Evolutionary conservation across 805 yeast species (phyloP).

Genomic region (Nakazawaea laoshanensis): DNA sequence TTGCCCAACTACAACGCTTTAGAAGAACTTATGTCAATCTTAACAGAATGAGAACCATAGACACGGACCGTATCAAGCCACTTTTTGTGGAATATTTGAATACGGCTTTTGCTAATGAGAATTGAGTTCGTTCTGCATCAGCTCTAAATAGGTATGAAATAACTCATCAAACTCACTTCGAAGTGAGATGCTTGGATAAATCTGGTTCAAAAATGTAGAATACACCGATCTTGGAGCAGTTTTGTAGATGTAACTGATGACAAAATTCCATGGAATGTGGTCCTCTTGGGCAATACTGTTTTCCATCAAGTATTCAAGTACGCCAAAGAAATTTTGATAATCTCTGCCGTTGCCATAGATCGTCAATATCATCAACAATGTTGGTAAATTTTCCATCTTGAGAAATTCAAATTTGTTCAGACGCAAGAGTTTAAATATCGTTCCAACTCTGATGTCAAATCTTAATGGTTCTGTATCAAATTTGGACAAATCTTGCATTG

Average conservation of each 20-base stretch:
- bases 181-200: slow-evolving; percentile 6
- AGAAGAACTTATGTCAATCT: slow-evolving; percentile 77
- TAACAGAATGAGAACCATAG: slow-evolving; percentile 73
- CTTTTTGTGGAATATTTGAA: slow-evolving; percentile 74
- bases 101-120: slow-evolving; percentile 40
- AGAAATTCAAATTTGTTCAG: slow-evolving; percentile 1
- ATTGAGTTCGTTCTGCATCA: slow-evolving; percentile 9
- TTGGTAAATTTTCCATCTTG: neutral
- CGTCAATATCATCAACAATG: slow-evolving; percentile 7
- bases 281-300: neutral
- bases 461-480: neutral
- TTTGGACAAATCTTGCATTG: neutral
- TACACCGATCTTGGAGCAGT: slow-evolving; percentile 1
- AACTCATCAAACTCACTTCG: slow-evolving; percentile 1
- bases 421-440: slow-evolving; percentile 2
- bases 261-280: slow-evolving; percentile 9
- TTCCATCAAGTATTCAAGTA: slow-evolving; percentile 2
- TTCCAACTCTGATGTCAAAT: slow-evolving; percentile 1
- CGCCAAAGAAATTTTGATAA: slow-evolving; percentile 1
- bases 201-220: slow-evolving; percentile 1
- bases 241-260: slow-evolving; percentile 7
- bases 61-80: slow-evolving; percentile 55
- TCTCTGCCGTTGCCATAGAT: slow-evolving; percentile 9
- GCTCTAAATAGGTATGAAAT: slow-evolving; percentile 1
- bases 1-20: slow-evolving; percentile 75